Evolutionary conservation across 768 basidiomycete species (phyloP).

Genomic region (Suillus subaureus): DNA sequence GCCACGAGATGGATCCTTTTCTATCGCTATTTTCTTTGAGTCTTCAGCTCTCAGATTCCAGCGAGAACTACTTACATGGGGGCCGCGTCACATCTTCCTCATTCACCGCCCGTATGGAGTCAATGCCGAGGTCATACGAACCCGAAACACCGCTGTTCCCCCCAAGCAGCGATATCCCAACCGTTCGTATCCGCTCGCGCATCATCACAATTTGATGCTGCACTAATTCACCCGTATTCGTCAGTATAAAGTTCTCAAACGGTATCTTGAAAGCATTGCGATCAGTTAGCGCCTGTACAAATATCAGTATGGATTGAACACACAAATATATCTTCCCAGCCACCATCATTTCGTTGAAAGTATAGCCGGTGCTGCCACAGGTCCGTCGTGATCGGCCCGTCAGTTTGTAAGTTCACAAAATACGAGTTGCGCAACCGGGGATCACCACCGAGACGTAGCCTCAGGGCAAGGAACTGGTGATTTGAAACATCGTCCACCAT

Average conservation of each 20-base stretch:
- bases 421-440: conserved; percentile 80
- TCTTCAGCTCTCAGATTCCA: not conserved
- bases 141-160: conserved; percentile 78
- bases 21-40: conserved; percentile 18
- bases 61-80: conserved; percentile 28
- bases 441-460: conserved; percentile 77
- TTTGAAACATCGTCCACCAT: conserved; percentile 81
- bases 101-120: conserved; percentile 81
- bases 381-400: conserved; percentile 77
- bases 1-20: conserved; percentile 29
- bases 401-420: conserved; percentile 92
- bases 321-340: conserved; percentile 85
- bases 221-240: conserved; percentile 72
- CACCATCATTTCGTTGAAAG: conserved; percentile 62
- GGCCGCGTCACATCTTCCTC: conserved; percentile 56
- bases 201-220: conserved; percentile 76
- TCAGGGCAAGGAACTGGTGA: conserved; percentile 80
- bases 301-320: conserved; percentile 31
- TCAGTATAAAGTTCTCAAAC: conserved; percentile 72
- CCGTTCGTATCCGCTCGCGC: conserved; percentile 70
- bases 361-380: conserved; percentile 96
- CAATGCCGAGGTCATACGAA: conserved; percentile 79
- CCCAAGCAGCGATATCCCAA: conserved; percentile 88
- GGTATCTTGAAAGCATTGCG: conserved; percentile 61
- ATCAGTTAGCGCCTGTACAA: conserved; percentile 13